Base-by-base conservation (phyloP, 176 grass and related monocot genomes). In the Chrysopogon serrulatus region DNA sequence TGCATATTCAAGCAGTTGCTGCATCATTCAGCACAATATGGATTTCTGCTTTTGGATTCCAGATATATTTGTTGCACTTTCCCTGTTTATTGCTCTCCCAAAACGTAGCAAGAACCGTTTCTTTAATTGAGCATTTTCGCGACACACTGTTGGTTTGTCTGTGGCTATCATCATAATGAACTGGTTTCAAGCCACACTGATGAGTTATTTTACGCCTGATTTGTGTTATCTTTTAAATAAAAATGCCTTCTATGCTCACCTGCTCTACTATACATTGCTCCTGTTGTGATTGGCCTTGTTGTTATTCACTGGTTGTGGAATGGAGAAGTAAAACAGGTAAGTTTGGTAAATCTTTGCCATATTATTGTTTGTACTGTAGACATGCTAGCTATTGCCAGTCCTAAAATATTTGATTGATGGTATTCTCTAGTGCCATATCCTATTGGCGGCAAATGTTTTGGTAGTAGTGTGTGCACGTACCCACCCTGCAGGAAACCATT, bases 191-290 rank as follows among this genome's bases (percentile, higher is more conserved):
- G 27, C 71, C 1, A 17, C 71, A 74, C 71, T 33, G 71, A 28
- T 73, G 43, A 21, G 43, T 51, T 33, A 64, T 34, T 15, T 33
- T 49, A 3, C 16, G 12, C 28, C 44, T 51, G 15, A 51, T 49
- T 19, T 64, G 21, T 65, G 63, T 65, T 65, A 65, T 34, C 6
- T 35, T 33, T 26, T 42, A 42, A 42, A 42, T 42, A 42, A 42
- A 12, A 42, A 42, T 12, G 41, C 41, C 9, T 12, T 42, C 10
- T n/a, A 42, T 12, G n/a, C 10, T 12, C 2, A 83, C 88, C 95
- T 80, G 92, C 95, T 60, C 81, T 97, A 26, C 74, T 87, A 43
- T 92, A 91, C 63, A 80, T 94, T n/a, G 90, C 85, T 63, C 88
- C 86, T 73, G 90, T 90, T 42, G 92, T 97, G 53, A 87, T 13